Percentiles rank a stretch among this genome's conserved stretches.
phyloP scores from a whole-genome alignment of 768 basidiomycete genomes.

The Boletales sp. region DNA sequence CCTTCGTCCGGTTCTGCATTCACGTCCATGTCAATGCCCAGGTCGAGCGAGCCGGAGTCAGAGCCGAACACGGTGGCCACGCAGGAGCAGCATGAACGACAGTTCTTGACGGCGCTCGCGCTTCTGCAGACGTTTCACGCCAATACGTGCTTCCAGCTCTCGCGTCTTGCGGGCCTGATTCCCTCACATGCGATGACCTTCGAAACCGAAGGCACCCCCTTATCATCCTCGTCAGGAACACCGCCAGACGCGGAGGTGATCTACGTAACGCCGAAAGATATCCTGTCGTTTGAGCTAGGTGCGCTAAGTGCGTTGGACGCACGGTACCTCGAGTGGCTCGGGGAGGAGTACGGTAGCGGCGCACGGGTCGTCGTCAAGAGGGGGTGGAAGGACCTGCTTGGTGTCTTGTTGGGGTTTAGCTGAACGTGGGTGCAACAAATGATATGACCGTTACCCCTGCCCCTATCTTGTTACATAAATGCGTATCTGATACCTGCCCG shows the following conservation, averaged over 20 bases:
- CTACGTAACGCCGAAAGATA: constrained; percentile 58
- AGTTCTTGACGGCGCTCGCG: constrained; percentile 48
- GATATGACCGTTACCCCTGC: not conserved
- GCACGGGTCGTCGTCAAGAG: constrained; percentile 37
- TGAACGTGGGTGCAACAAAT: constrained; percentile 11
- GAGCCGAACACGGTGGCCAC: constrained; percentile 3
- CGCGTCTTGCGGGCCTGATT: constrained; percentile 35
- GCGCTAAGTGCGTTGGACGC: constrained; percentile 69
- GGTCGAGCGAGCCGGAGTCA: too few relatives aligned
- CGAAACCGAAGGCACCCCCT: too few relatives aligned
- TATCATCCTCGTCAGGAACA: not conserved
- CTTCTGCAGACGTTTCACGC: constrained; percentile 68
- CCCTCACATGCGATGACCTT: constrained; percentile 1
- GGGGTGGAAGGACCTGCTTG: constrained; percentile 46
- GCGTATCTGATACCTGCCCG: too few relatives aligned
- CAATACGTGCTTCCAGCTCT: constrained; percentile 56
- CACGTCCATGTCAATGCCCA: constrained; percentile 11
- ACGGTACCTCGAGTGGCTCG: constrained; percentile 77
- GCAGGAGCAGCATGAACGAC: constrained; percentile 31
- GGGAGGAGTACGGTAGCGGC: constrained; percentile 57
- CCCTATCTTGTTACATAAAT: too few relatives aligned
- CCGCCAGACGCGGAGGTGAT: constrained; percentile 26
- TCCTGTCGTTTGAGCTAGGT: constrained; percentile 67
- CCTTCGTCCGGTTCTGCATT: constrained; percentile 28
- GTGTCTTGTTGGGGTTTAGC: constrained; percentile 41